These are phyloP conservation scores for Cladosporium colombiae DNA, from an alignment of 2,329 filamentous ascomycete genomes.

Conservation along the genomic window DNA sequence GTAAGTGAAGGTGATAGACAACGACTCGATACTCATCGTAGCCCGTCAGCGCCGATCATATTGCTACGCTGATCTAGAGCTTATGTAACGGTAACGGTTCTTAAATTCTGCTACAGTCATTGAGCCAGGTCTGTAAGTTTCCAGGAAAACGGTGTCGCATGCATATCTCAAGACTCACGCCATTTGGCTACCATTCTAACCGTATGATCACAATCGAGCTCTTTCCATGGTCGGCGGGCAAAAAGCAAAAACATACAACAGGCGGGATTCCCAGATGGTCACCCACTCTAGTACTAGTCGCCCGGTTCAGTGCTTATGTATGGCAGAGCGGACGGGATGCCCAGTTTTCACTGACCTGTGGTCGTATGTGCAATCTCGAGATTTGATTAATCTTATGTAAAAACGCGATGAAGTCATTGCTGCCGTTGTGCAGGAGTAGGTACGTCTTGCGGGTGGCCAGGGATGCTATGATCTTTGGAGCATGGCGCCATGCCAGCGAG, in stretches of 20 bases:
- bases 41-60: neutral
- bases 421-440: too few species aligned
- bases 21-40: neutral
- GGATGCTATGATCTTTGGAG: too few species aligned
- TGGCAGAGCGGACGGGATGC: neutral
- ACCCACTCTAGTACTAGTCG: neutral
- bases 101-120: neutral
- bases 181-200: too few species aligned
- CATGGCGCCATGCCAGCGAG: too few species aligned
- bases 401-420: too few species aligned
- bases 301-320: too few species aligned
- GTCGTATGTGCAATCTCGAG: neutral
- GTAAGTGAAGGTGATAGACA: neutral
- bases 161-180: neutral
- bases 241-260: neutral
- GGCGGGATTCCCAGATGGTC: neutral
- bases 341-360: neutral
- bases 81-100: neutral
- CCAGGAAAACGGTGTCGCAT: neutral
- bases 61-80: neutral
- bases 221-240: neutral
- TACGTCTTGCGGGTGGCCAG: too few species aligned
- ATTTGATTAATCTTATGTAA: too few species aligned
- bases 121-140: neutral
- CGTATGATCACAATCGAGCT: too few species aligned